phyloP scores from a whole-genome alignment of 73 alveolate genomes.

The Paramecium sexaurelia region DNA sequence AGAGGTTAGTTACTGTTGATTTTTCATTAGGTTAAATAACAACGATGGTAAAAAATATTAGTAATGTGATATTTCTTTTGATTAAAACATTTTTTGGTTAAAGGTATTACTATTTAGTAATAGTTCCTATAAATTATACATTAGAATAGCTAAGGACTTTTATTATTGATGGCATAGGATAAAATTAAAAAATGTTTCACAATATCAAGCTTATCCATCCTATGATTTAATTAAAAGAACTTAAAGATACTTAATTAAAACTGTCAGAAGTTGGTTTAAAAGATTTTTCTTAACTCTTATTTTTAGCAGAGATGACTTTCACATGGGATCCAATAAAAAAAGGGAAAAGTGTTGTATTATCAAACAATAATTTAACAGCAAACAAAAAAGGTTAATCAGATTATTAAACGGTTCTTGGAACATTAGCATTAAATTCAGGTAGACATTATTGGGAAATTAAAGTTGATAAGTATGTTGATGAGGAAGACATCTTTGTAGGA shows the following conservation, averaged over 20 bases:
- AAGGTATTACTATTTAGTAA: not conserved
- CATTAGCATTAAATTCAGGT: slow-evolving; percentile 56
- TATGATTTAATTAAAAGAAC: not conserved
- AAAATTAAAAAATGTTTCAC: slow-evolving; percentile 20
- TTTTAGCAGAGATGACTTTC: slow-evolving; percentile 23
- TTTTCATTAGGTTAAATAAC: not conserved
- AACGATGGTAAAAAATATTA: not conserved
- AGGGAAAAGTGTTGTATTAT: slow-evolving; percentile 44
- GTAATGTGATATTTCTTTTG: slow-evolving; percentile 9
- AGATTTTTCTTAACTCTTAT: slow-evolving; percentile 1
- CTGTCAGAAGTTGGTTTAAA: not conserved
- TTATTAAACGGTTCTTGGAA: slow-evolving; percentile 62
- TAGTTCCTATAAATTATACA: slow-evolving; percentile 12
- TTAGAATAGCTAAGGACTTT: not conserved
- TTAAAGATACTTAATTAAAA: not conserved
- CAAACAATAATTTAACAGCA: slow-evolving; percentile 56
- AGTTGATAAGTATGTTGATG: slow-evolving; percentile 64
- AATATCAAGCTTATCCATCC: slow-evolving; percentile 36
- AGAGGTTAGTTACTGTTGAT: not conserved
- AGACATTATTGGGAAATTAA: slow-evolving; percentile 70
- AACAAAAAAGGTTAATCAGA: slow-evolving; percentile 65
- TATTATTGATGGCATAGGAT: slow-evolving; percentile 38
- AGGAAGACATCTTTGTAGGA: slow-evolving; percentile 70
- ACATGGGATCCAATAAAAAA: slow-evolving; percentile 62
- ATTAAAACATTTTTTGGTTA: slow-evolving; percentile 14